These are phyloP conservation scores for Podaxis pistillaris DNA, from an alignment of 768 basidiomycete species.

Conservation along the genomic window DNA sequence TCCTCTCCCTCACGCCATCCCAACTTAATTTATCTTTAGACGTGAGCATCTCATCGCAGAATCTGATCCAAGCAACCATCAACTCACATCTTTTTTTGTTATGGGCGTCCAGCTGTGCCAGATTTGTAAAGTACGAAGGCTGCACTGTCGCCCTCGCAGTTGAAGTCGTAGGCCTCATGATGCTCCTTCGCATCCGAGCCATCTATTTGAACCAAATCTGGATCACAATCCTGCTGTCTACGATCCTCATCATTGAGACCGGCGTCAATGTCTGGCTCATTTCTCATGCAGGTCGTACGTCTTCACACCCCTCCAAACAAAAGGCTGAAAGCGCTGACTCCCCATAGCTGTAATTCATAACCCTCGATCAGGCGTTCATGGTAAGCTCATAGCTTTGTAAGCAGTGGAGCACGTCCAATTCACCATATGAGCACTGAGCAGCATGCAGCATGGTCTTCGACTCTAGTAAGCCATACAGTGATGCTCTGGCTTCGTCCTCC, in stretches of 20 bases:
- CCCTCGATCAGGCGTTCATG: conserved; percentile 33
- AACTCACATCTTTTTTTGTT: background rate
- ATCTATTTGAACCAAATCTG: conserved; percentile 34
- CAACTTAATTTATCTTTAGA: conserved; percentile 9
- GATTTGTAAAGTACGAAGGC: conserved; percentile 52
- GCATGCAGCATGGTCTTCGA: conserved; percentile 45
- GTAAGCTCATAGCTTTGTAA: conserved; percentile 19
- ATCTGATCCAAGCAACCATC: background rate
- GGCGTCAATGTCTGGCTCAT: conserved; percentile 55
- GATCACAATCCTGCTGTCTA: conserved; percentile 27
- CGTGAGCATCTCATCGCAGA: conserved; percentile 7
- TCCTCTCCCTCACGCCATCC: background rate
- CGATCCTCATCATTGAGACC: conserved; percentile 44
- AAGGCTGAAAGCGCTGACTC: background rate
- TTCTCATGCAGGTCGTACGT: conserved; percentile 46
- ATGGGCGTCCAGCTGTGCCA: conserved; percentile 33
- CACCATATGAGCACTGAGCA: conserved; percentile 14
- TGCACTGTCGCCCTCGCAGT: conserved; percentile 31
- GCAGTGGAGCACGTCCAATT: background rate
- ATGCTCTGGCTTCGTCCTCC: conserved; percentile 40
- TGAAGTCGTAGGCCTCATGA: conserved; percentile 41
- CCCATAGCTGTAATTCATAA: conserved; percentile 40
- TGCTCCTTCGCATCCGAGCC: conserved; percentile 51
- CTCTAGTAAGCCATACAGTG: conserved; percentile 27
- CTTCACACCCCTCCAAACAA: background rate